Percentiles rank a stretch among this genome's conserved stretches.
Conservation (phyloP, 257 asterid species). For the Petunia axillaris region DNA sequence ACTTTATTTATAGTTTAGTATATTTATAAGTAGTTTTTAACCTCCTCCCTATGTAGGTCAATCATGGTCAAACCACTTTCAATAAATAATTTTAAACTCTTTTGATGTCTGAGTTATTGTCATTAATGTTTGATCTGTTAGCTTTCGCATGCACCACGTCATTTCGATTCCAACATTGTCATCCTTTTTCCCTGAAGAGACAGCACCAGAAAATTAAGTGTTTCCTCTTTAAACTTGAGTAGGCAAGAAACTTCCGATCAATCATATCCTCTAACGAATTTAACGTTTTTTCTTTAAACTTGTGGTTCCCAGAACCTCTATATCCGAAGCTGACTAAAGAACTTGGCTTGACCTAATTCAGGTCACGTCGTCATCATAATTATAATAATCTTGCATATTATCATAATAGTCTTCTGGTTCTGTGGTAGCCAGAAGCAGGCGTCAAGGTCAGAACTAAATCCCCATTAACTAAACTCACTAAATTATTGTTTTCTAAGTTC, state of each 20-base stretch:
- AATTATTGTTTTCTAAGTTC: no score
- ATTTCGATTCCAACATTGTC: no score
- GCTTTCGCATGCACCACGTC: no score
- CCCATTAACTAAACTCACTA: no score
- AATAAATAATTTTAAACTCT: no score
- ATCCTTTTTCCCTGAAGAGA: slow-evolving; percentile 29
- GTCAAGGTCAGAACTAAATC: slow-evolving; percentile 32
- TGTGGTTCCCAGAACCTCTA: slow-evolving; percentile 54
- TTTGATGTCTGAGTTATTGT: no score
- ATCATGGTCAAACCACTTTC: no score
- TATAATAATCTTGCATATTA: slow-evolving; percentile 58
- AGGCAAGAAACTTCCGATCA: slow-evolving; percentile 72
- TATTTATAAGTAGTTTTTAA: no score
- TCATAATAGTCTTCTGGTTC: slow-evolving; percentile 64
- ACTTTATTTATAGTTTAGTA: no score
- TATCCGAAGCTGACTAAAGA: slow-evolving; percentile 68
- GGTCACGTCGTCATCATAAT: slow-evolving; percentile 65
- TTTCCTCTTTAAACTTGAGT: slow-evolving; percentile 50
- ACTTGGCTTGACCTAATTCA: slow-evolving; percentile 58
- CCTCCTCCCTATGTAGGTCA: no score
- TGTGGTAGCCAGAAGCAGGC: slow-evolving; percentile 67
- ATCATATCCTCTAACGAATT: slow-evolving; percentile 65
- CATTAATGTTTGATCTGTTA: no score
- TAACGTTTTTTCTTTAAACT: slow-evolving; percentile 61
- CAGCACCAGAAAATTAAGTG: slow-evolving; percentile 63